phyloP scores from a whole-genome alignment of 1,284 basidiomycete species.

The Xanthoconium separans region DNA sequence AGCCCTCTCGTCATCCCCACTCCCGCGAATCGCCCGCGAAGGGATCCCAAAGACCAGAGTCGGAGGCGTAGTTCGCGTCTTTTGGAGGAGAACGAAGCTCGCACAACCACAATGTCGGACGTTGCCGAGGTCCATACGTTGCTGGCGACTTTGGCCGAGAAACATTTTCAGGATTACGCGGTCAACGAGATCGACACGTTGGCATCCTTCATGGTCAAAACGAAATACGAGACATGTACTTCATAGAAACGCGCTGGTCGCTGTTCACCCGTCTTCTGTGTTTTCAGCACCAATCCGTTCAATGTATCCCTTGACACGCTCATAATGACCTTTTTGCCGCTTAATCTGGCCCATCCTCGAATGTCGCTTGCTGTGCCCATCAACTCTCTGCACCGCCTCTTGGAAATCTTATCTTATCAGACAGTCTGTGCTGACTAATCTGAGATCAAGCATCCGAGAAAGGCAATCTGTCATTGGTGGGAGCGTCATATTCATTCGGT shows the following conservation, averaged over 20 bases:
- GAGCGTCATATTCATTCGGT: neutral
- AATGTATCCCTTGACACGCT: constrained; percentile 17
- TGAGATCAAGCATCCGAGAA: constrained; percentile 3
- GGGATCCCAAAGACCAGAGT: constrained; percentile 56
- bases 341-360: neutral
- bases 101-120: constrained; percentile 66
- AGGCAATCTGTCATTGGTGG: neutral
- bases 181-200: constrained; percentile 76
- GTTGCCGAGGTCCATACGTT: constrained; percentile 61
- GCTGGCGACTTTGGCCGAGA: constrained; percentile 64
- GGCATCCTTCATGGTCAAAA: constrained; percentile 74
- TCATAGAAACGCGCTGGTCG: constrained; percentile 21
- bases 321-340: neutral
- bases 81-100: constrained; percentile 56
- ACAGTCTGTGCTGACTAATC: constrained; percentile 25
- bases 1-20: constrained; percentile 46
- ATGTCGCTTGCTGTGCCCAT: neutral
- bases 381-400: neutral
- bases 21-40: constrained; percentile 65
- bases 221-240: constrained; percentile 44
- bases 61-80: constrained; percentile 66
- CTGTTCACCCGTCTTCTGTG: constrained; percentile 13
- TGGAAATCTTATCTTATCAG: constrained; percentile 30
- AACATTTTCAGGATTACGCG: constrained; percentile 66
- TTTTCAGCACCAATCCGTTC: constrained; percentile 2